Percentiles rank a stretch among this genome's conserved stretches.
phyloP scores from a whole-genome alignment of 2,329 filamentous ascomycete genomes.

The Pestalotiopsis fici region DNA sequence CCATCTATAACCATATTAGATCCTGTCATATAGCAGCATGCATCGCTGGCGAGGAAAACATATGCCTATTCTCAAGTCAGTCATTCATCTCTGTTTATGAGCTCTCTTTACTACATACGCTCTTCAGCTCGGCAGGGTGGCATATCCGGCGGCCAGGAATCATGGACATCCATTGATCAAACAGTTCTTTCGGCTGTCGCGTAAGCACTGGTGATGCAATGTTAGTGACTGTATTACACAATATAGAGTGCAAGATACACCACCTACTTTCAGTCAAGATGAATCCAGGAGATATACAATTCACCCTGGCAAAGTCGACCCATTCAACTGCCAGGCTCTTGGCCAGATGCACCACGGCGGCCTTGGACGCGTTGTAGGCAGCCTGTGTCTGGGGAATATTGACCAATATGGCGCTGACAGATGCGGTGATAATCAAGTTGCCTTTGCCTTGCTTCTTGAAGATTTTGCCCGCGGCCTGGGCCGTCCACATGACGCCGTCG shows the following conservation, averaged over 20 bases:
- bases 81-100: not conserved
- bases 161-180: not conserved
- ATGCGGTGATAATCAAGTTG: constrained; percentile 84
- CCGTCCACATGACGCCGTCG: constrained; percentile 78
- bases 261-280: constrained; percentile 73
- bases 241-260: not conserved
- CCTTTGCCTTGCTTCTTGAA: constrained; percentile 83
- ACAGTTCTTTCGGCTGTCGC: not conserved
- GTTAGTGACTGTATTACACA: not conserved
- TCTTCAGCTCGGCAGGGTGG: not conserved
- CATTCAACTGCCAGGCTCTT: constrained; percentile 87
- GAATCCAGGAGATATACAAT: constrained; percentile 87
- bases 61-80: constrained; percentile 49
- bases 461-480: constrained; percentile 71
- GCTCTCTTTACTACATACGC: not conserved
- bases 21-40: constrained; percentile 75
- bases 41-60: constrained; percentile 81
- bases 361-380: not conserved
- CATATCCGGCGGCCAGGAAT: not conserved
- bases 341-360: constrained; percentile 62
- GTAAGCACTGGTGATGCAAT: not conserved
- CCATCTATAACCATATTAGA: constrained; percentile 48
- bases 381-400: constrained; percentile 67
- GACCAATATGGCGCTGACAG: constrained; percentile 80
- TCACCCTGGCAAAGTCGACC: constrained; percentile 78